Percentiles rank a stretch among this genome's conserved stretches.
phyloP scores from a whole-genome alignment of 768 basidiomycete species.

The Termitomyces sp. region DNA sequence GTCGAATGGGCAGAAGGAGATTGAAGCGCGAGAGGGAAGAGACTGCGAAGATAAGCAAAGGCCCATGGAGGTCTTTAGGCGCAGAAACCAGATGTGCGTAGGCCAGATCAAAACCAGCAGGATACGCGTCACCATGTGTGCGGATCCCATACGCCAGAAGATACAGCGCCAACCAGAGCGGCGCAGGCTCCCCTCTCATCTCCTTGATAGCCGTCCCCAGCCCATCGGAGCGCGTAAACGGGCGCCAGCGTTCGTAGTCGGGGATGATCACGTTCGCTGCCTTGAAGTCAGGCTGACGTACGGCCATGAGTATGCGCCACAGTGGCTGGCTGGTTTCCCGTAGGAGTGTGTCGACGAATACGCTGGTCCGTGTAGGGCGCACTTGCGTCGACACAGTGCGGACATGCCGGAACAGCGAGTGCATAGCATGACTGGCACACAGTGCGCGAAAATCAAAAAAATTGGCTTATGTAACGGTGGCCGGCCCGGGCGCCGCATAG shows the following conservation, averaged over 20 bases:
- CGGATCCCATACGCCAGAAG: constrained; percentile 41
- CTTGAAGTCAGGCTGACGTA: constrained; percentile 23
- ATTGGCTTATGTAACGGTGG: background rate
- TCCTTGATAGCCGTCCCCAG: background rate
- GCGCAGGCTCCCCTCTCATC: constrained; percentile 18
- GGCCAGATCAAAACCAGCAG: constrained; percentile 37
- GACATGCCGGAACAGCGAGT: constrained; percentile 2
- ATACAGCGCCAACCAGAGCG: constrained; percentile 52
- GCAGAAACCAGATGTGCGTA: constrained; percentile 29
- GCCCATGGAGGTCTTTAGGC: constrained; percentile 29
- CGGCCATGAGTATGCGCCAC: constrained; percentile 34
- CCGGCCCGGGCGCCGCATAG: background rate
- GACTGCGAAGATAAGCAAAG: constrained; percentile 40
- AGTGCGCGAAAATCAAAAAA: background rate
- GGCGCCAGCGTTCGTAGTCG: constrained; percentile 36
- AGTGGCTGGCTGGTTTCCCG: constrained; percentile 30
- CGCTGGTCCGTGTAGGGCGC: constrained; percentile 21
- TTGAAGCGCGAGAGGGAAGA: constrained; percentile 46
- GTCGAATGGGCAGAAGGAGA: constrained; percentile 40
- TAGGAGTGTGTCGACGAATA: constrained; percentile 28
- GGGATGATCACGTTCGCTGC: constrained; percentile 26
- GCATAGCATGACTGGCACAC: constrained; percentile 3
- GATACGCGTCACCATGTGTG: constrained; percentile 39
- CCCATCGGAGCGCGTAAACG: constrained; percentile 17
- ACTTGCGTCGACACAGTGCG: constrained; percentile 16